A percentile compares a stretch with the other conserved stretches of the same genome.
Conservation (phyloP, 2,329 filamentous ascomycete genomes). For the Nothomitra cinnamomea region DNA sequence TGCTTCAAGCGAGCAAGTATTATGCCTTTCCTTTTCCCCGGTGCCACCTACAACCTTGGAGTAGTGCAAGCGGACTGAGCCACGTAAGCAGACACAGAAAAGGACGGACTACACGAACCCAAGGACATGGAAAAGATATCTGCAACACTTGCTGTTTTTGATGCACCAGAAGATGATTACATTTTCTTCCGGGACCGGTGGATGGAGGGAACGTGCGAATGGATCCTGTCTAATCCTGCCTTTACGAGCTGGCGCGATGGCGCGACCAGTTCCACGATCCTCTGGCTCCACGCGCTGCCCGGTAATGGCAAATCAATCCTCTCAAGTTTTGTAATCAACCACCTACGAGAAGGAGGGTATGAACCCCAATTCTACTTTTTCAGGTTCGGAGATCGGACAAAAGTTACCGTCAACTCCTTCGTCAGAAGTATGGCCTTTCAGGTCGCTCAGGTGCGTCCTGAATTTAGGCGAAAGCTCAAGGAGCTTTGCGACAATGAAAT, state of each 20-base stretch:
- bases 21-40: neutral
- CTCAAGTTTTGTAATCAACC: conserved; percentile 13
- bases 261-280: conserved; percentile 5
- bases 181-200: conserved; percentile 6
- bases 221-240: conserved; percentile 13
- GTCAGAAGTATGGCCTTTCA: neutral
- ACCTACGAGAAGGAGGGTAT: conserved; percentile 12
- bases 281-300: conserved; percentile 17
- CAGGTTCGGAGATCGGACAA: conserved; percentile 13
- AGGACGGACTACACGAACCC: neutral
- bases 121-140: neutral
- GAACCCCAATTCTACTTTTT: conserved; percentile 18
- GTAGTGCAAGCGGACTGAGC: too few species aligned
- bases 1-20: neutral
- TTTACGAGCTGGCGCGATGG: conserved; percentile 16
- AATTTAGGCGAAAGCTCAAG: neutral
- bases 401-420: conserved; percentile 3
- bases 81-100: neutral
- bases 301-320: conserved; percentile 16
- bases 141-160: neutral
- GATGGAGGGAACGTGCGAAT: neutral
- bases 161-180: conserved; percentile 7
- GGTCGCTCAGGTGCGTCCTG: neutral
- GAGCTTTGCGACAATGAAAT: neutral
- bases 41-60: too few species aligned